These are phyloP conservation scores for Aspergillus brasiliensis DNA, from an alignment of 2,329 filamentous ascomycete genomes.

Conservation along the genomic window DNA sequence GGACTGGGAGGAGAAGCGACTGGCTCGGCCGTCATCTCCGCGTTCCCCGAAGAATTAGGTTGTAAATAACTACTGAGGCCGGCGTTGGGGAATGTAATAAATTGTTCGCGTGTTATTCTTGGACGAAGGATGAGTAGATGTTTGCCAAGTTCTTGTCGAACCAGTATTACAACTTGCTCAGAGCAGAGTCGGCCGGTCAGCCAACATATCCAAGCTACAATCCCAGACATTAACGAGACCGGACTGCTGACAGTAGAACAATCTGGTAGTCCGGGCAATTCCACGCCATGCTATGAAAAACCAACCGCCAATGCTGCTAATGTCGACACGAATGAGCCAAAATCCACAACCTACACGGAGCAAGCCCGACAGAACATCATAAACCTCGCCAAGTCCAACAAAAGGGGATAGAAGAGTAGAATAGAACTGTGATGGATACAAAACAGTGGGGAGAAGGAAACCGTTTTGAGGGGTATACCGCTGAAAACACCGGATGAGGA, in stretches of 20 bases:
- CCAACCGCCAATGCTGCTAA: not conserved
- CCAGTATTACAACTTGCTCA: not conserved
- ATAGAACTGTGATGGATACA: conserved; percentile 15
- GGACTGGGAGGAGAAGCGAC: conserved; percentile 51
- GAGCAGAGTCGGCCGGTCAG: too few relatives aligned
- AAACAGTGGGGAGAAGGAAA: conserved; percentile 24
- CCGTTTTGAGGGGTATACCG: conserved; percentile 35
- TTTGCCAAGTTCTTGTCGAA: not conserved
- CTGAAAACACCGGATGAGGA: conserved; percentile 28
- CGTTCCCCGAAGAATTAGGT: not conserved
- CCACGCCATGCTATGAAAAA: not conserved
- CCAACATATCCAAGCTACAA: not conserved
- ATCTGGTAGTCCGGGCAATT: not conserved
- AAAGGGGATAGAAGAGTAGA: conserved; percentile 12
- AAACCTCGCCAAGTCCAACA: conserved; percentile 19
- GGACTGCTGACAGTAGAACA: not conserved
- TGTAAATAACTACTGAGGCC: not conserved
- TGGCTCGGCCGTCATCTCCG: conserved; percentile 1
- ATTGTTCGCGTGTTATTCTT: not conserved
- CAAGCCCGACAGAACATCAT: conserved; percentile 13
- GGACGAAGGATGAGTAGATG: not conserved
- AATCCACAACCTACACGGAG: not conserved
- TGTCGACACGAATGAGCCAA: not conserved
- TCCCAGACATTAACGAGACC: conserved; percentile 1
- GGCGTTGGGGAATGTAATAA: not conserved